A percentile compares a stretch with the other conserved stretches of the same genome.
phyloP scores from a whole-genome alignment of 768 basidiomycete species.

The Psilocybe cyanescens region DNA sequence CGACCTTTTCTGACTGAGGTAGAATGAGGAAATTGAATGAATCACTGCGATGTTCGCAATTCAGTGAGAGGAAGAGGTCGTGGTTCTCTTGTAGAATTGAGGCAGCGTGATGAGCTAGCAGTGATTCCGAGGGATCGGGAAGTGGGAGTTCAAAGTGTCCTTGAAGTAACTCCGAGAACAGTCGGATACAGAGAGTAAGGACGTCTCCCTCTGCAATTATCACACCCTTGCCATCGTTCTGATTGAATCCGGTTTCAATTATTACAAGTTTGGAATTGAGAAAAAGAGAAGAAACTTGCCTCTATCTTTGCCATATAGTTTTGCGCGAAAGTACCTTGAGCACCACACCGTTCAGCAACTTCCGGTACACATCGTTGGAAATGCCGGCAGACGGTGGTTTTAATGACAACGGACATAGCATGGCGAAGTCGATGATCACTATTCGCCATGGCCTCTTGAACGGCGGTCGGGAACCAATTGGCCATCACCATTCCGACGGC shows the following conservation, averaged over 20 bases:
- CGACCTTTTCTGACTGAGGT: constrained; percentile 53
- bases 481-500: constrained; percentile 56
- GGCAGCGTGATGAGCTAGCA: constrained; percentile 54
- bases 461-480: constrained; percentile 45
- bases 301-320: constrained; percentile 63
- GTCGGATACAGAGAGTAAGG: constrained; percentile 54
- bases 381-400: constrained; percentile 58
- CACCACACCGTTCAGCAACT: constrained; percentile 68
- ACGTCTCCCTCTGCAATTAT: constrained; percentile 62
- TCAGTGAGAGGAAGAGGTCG: constrained; percentile 37
- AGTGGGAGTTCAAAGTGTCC: constrained; percentile 54
- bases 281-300: constrained; percentile 32
- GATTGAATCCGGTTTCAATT: constrained; percentile 15
- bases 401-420: constrained; percentile 58
- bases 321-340: constrained; percentile 66
- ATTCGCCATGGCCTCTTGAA: constrained; percentile 40
- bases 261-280: constrained; percentile 9
- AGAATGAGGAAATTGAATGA: constrained; percentile 57
- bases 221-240: constrained; percentile 59
- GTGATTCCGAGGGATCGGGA: constrained; percentile 51
- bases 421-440: constrained; percentile 53
- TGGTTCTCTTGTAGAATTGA: constrained; percentile 52
- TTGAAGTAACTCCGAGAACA: constrained; percentile 63
- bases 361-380: constrained; percentile 53
- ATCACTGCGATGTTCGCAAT: constrained; percentile 51